phyloP scores from a whole-genome alignment of 768 basidiomycete genomes.

The Amanita inopinata region DNA sequence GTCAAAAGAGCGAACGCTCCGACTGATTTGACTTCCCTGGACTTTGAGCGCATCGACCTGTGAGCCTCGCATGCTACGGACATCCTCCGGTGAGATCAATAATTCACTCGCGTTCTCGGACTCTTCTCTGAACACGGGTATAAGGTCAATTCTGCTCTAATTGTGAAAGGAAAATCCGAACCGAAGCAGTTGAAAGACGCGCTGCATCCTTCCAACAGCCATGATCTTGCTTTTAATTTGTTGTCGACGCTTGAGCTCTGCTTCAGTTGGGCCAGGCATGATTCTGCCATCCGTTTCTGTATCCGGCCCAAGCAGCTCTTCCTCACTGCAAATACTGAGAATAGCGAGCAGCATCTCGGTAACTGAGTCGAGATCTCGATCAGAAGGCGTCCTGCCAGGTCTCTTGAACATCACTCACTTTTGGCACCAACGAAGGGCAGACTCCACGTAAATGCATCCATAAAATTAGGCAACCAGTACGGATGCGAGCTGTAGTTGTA shows the following conservation, averaged over 20 bases:
- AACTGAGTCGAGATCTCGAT: slow-evolving; percentile 42
- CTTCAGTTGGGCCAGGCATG: slow-evolving; percentile 21
- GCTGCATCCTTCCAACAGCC: slow-evolving; percentile 85
- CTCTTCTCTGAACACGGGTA: slow-evolving; percentile 45
- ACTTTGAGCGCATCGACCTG: slow-evolving; percentile 48
- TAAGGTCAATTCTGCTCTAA: not conserved
- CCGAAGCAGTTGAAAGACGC: slow-evolving; percentile 85
- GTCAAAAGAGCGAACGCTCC: slow-evolving; percentile 60
- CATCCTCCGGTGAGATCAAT: slow-evolving; percentile 20
- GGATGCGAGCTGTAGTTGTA: slow-evolving; percentile 77
- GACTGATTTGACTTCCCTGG: slow-evolving; percentile 47
- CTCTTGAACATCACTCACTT: slow-evolving; percentile 42
- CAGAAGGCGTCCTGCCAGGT: slow-evolving; percentile 10
- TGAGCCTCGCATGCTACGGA: slow-evolving; percentile 22
- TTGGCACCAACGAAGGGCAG: slow-evolving; percentile 95
- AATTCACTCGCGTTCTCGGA: slow-evolving; percentile 73
- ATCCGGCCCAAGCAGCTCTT: slow-evolving; percentile 68
- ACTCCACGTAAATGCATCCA: slow-evolving; percentile 98
- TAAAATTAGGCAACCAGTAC: slow-evolving; percentile 95
- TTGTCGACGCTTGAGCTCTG: slow-evolving; percentile 46
- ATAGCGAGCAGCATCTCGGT: slow-evolving; percentile 97
- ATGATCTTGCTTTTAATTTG: slow-evolving; percentile 91
- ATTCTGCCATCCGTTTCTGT: slow-evolving; percentile 27
- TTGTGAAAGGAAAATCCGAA: slow-evolving; percentile 25
- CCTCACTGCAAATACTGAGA: slow-evolving; percentile 85